Conservation (phyloP, 805 yeast species). For the Ogataea henricii region DNA sequence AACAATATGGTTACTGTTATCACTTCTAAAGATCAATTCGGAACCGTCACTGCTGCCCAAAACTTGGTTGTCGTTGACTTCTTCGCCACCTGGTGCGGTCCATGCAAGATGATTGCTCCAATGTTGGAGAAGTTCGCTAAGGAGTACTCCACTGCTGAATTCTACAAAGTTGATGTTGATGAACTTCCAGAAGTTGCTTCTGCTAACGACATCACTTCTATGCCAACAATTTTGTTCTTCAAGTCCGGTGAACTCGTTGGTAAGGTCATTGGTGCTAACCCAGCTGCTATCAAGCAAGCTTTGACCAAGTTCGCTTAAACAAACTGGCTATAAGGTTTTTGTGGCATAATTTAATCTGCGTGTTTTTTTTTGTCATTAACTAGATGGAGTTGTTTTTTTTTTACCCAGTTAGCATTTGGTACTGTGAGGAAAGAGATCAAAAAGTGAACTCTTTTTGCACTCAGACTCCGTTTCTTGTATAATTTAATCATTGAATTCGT, state of each 20-base stretch:
- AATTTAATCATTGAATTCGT: not conserved
- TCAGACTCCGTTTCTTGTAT: not conserved
- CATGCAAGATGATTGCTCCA: slow-evolving; percentile 97
- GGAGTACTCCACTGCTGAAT: slow-evolving; percentile 66
- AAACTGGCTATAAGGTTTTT: not conserved
- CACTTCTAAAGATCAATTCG: slow-evolving; percentile 56
- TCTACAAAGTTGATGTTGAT: slow-evolving; percentile 92
- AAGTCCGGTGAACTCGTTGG: slow-evolving; percentile 79
- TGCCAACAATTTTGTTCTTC: slow-evolving; percentile 72
- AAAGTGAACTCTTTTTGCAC: not conserved
- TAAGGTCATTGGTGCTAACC: slow-evolving; percentile 88
- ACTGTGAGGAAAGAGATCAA: not conserved
- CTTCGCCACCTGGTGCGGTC: slow-evolving; percentile 98
- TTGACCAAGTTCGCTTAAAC: slow-evolving; percentile 33
- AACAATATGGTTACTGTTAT: slow-evolving; percentile 56
- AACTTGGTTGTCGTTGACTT: slow-evolving; percentile 91
- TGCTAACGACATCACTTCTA: slow-evolving; percentile 54
- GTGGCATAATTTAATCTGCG: slow-evolving; percentile 1
- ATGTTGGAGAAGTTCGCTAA: slow-evolving; percentile 77
- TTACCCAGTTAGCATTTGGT: not conserved
- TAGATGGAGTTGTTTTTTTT: not conserved
- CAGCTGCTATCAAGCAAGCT: slow-evolving; percentile 75
- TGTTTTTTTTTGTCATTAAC: not conserved
- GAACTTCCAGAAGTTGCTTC: slow-evolving; percentile 75
- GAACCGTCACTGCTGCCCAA: slow-evolving; percentile 54